Evolutionary conservation across 768 basidiomycete species (phyloP), one percentile per base, ranked within the genome.

Genomic region (Leccinum subtestaceum): DNA sequence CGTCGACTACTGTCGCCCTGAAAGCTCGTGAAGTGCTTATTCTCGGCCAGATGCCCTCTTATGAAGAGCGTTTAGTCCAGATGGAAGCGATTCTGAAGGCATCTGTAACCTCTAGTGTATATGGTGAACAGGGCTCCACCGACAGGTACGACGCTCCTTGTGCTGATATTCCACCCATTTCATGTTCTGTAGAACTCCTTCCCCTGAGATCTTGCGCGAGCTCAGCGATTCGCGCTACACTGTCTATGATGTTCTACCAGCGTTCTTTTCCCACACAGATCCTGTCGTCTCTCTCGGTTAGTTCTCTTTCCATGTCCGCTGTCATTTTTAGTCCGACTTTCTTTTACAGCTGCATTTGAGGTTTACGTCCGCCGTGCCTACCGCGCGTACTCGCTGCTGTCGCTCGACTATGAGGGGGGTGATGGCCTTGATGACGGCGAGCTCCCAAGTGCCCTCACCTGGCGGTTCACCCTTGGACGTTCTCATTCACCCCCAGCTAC

Each of bases 21-120:
- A 98, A 96, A 75, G 97, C 97, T 45, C 91, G 97, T 49, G 97
- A 99, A 77, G 97, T 97, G 7, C 82, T 98, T 50, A 98, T 99
- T 68, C 82, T 93, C 32, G 93, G 92, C 50, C 93, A 96, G 72
- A 90, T 99, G 84, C 97, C 97, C 5, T 96, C 95, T 13, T 96
- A 93, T 70, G 95, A 98, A 68, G 97, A 98, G 73, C 89, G 97
- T 58, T 79, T 88, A 45, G 78, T 85, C 27, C 97, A 99, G 74
- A 96, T 99, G 91, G 95, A 97, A 77, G 80, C 87, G 27, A 89
- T 99, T 55, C 82, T 99, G 51, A 93, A 90, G 75, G 83, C 88
- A 27, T 91, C 97, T 0, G 91, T 97, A 53, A 86, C 87, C 17
- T 88, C 87, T 57, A 90, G 87, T 64, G 89, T 87, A 67, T 98